phyloP scores from a whole-genome alignment of 371 early-diverging fungal species.

The Vairimorpha apis region DNA sequence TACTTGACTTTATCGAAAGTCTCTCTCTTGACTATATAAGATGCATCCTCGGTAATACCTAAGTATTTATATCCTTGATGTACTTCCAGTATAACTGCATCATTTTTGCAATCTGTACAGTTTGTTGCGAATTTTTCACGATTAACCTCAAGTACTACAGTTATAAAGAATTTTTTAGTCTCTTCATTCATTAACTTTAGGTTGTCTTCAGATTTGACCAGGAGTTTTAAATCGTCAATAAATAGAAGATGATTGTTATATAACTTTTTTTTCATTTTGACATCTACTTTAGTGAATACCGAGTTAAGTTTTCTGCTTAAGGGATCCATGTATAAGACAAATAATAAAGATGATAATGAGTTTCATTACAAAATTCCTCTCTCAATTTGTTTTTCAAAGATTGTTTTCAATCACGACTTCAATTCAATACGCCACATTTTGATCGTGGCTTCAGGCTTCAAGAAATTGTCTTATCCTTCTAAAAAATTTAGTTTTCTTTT shows the following conservation, averaged over 20 bases:
- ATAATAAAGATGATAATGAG: slow-evolving; percentile 14
- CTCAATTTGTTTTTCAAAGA: slow-evolving; percentile 4
- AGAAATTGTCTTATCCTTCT: not conserved
- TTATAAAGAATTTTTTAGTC: slow-evolving; percentile 4
- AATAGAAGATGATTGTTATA: not conserved
- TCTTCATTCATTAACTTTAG: not conserved
- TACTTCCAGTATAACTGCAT: not conserved
- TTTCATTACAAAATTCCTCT: slow-evolving; percentile 25
- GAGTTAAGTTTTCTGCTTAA: slow-evolving; percentile 16
- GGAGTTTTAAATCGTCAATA: not conserved
- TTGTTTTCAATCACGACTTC: not conserved
- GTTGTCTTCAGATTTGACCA: too few relatives aligned
- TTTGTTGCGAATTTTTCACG: not conserved
- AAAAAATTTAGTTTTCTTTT: not conserved
- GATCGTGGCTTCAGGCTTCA: not conserved
- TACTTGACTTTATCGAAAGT: not conserved
- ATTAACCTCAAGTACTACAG: slow-evolving; percentile 2
- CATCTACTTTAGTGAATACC: slow-evolving; percentile 1
- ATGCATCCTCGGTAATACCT: not conserved
- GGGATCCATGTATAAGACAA: slow-evolving; percentile 31
- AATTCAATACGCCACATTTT: not conserved
- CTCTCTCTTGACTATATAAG: not conserved
- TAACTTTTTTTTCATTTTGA: not conserved
- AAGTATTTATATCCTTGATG: slow-evolving; percentile 1
- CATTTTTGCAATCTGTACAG: not conserved